Base-by-base conservation (phyloP, 768 basidiomycete genomes). In the Tylopilus plumbeoviolaceoides region DNA sequence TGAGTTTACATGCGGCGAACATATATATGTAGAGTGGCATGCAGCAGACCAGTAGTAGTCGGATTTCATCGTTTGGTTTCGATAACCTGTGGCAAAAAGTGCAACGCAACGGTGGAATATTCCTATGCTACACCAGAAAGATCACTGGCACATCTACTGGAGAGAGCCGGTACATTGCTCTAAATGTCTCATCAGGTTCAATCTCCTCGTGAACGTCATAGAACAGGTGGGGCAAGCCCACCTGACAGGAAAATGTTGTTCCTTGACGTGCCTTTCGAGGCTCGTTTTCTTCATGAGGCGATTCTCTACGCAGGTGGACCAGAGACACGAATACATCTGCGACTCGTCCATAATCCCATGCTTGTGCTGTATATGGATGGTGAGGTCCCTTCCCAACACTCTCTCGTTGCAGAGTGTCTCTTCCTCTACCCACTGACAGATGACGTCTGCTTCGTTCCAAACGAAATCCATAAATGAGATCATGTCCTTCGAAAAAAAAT, bases 191-290 rank as follows among this genome's bases (percentile, higher is more conserved):
- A 15, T 30, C 31, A 56, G 27, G 20, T 5, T 49, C 7, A 7
- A 9, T 25, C 18, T 31, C 35, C 55, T 56, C 5, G 55, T 56
- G n/a, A 56, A 56, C 4, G 14, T 21, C 27, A 14, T 38, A 6
- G 17, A 6, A 28, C 55, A 56, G 17, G 47, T 35, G 7, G 55
- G 46, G 23, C 55, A 56, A 6, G 43, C 36, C 30, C 30, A 44
- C 11, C 28, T 45, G 9, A 56, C 30, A 1, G 36, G 47, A 1
- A 27, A 7, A 4, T 56, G 55, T 9, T 21, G 38, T 17, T 56
- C 55, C 21, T 31, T 44, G 5, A 49, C 7, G 5, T 56, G 55
- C 7, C 55, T 43, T 38, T 36, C 42, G 11, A 56, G 55, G 18
- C 44, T 56, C 20, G 53, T 35, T 30, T 42, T 48, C 35, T 4